Conservation (phyloP, 2,329 filamentous ascomycete species). For the Drechslera avenae region DNA sequence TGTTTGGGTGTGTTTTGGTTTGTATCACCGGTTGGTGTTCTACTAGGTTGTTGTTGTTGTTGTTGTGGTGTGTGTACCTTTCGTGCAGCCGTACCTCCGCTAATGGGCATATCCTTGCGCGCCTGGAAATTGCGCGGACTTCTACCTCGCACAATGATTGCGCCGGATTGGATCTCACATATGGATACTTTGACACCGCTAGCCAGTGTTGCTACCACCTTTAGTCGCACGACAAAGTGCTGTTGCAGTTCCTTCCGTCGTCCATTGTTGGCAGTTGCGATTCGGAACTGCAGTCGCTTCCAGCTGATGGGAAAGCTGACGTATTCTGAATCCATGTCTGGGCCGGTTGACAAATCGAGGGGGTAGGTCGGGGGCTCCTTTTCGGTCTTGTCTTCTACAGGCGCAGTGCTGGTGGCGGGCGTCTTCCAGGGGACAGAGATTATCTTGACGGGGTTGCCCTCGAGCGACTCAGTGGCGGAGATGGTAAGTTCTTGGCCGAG, state of each 20-base stretch:
- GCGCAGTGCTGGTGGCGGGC: constrained; percentile 77
- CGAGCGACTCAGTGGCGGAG: constrained; percentile 91
- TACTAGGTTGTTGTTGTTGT: constrained; percentile 42
- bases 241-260: constrained; percentile 93
- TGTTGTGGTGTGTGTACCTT: constrained; percentile 56
- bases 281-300: constrained; percentile 91
- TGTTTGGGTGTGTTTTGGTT: constrained; percentile 37
- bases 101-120: constrained; percentile 86
- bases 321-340: constrained; percentile 78
- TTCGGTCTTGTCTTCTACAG: constrained; percentile 70
- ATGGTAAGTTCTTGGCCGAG: constrained; percentile 83
- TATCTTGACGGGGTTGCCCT: constrained; percentile 87
- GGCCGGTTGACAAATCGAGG: constrained; percentile 68
- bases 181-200: constrained; percentile 83
- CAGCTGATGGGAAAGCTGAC: constrained; percentile 92
- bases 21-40: constrained; percentile 46
- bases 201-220: constrained; percentile 80
- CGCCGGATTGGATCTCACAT: constrained; percentile 82
- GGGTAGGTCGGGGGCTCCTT: constrained; percentile 86
- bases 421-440: constrained; percentile 99
- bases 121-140: constrained; percentile 95
- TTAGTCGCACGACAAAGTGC: constrained; percentile 89
- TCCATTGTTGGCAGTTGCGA: constrained; percentile 95
- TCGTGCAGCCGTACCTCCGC: constrained; percentile 77
- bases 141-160: constrained; percentile 90